Percentiles rank a stretch among this genome's conserved stretches.
phyloP scores from a whole-genome alignment of 805 yeast species.

The Ogataea pini region DNA sequence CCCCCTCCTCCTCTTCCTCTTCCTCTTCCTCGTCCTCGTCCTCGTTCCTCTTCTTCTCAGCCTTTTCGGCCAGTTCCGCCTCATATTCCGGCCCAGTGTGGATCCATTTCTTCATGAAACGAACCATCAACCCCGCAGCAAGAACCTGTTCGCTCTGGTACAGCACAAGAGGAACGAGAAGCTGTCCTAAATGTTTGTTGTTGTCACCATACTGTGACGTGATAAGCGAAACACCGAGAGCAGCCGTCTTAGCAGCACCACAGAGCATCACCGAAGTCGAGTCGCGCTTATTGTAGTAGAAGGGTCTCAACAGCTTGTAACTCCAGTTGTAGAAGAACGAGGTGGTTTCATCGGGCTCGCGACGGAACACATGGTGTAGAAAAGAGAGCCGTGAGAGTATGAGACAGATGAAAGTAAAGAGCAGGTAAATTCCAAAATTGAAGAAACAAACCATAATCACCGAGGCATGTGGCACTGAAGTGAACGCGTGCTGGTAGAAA shows the following conservation, averaged over 20 bases:
- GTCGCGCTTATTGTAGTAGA: constrained; percentile 69
- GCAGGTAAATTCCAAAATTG: constrained; percentile 75
- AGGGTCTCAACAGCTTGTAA: constrained; percentile 55
- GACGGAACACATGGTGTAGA: constrained; percentile 43
- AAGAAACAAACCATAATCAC: constrained; percentile 79
- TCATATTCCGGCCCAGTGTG: constrained; percentile 31
- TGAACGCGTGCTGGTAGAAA: constrained; percentile 78
- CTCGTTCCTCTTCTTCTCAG: constrained; percentile 1
- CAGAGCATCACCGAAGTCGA: constrained; percentile 81
- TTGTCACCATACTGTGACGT: constrained; percentile 61
- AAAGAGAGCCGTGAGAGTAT: constrained; percentile 58
- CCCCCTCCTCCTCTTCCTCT: not conserved
- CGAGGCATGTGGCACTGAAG: constrained; percentile 49
- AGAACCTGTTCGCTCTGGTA: constrained; percentile 88
- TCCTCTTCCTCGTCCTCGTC: not conserved
- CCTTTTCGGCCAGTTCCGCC: not conserved
- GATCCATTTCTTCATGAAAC: constrained; percentile 71
- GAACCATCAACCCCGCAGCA: constrained; percentile 72
- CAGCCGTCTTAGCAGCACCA: constrained; percentile 94
- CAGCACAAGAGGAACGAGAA: constrained; percentile 79
- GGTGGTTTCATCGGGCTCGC: constrained; percentile 48
- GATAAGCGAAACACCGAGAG: constrained; percentile 82
- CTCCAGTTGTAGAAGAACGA: constrained; percentile 46
- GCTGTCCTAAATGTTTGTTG: constrained; percentile 61
- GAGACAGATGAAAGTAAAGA: constrained; percentile 69